Evolutionary conservation across 2,329 filamentous ascomycete genomes (phyloP), one percentile per base, ranked within the genome.

Genomic region (Trichoderma asperellum): DNA sequence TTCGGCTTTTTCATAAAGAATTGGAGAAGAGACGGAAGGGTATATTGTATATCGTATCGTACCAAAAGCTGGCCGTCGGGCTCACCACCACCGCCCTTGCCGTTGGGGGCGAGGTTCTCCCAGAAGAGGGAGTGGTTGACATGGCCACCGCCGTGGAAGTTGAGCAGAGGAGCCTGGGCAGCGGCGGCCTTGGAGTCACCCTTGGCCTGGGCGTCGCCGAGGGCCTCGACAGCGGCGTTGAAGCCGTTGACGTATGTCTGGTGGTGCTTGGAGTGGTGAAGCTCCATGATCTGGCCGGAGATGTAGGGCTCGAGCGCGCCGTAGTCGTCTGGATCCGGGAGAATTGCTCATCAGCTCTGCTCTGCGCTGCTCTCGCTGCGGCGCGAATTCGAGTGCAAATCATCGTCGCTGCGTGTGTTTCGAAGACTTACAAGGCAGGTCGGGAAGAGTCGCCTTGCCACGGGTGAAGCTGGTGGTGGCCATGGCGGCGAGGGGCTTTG

Each of bases 201-300:
- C 80, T 89, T 86, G 76, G 83, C 84, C 76, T 88, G 86, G 43
- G 92, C 91, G 70, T 84, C 83, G 47, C 86, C 87, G 62, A 92
- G 81, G 78, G 94, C 89, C 81, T 94, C 89, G 74, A 89, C 83
- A 69, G 92, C 91, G 71, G 90, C 86, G 85, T 97, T 97, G 85
- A 92, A 92, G 80, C 91, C 91, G 81, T 90, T 96, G 75, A 97
- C 93, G 81, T 97, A 97, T 77, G 94, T 94, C 82, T 95, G 90
- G 85, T 97, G 94, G 87, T 97, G 94, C 83, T 94, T 95, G 83
- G 88, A 90, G 88, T 97, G 92, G 86, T 97, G 94, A 57, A 97
- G 88, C 84, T 97, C 92, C 94, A 97, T 97, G 85, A 97, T 97
- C 83, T 96, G 89, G 80, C 92, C 91, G 60, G 91, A 94, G 84